Evolutionary conservation across 1,284 basidiomycete species (phyloP).

Genomic region (Tausonia pullulans): DNA sequence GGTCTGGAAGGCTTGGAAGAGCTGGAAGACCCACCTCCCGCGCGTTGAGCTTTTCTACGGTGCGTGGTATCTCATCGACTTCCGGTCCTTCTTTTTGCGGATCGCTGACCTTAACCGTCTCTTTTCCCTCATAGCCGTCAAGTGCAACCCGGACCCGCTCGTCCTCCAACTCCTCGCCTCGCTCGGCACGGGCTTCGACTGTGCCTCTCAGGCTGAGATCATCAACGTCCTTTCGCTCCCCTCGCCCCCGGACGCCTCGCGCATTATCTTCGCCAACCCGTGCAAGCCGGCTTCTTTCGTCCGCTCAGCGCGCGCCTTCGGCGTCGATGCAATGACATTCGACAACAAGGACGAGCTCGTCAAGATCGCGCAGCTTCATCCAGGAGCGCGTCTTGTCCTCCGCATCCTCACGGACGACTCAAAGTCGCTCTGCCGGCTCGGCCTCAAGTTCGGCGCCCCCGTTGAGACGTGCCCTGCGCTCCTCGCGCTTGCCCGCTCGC

Average conservation of each 20-base stretch:
- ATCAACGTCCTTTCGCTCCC: constrained; percentile 65
- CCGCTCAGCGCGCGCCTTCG: constrained; percentile 62
- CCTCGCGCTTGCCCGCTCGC: constrained; percentile 64
- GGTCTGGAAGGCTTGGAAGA: constrained; percentile 73
- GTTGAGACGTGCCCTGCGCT: constrained; percentile 69
- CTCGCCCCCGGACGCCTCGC: constrained; percentile 36
- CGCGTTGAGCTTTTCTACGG: constrained; percentile 88
- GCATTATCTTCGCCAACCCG: constrained; percentile 97
- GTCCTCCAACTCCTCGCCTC: constrained; percentile 81
- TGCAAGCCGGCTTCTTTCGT: constrained; percentile 96
- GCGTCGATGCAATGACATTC: constrained; percentile 92
- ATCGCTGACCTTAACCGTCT: background rate
- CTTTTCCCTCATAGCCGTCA: constrained; percentile 53
- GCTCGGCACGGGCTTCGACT: constrained; percentile 89
- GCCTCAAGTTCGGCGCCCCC: constrained; percentile 94
- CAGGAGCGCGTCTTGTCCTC: constrained; percentile 74
- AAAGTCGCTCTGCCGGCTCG: constrained; percentile 84
- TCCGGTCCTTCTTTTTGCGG: constrained; percentile 9
- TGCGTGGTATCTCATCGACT: constrained; percentile 27
- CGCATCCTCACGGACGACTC: constrained; percentile 96
- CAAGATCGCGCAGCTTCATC: constrained; percentile 80
- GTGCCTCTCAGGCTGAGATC: constrained; percentile 95
- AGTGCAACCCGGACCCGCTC: constrained; percentile 95
- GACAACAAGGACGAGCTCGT: constrained; percentile 97
- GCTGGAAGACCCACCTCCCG: constrained; percentile 72